Base-by-base conservation (phyloP, 257 asterid species). In the Solanum verrucosum region DNA sequence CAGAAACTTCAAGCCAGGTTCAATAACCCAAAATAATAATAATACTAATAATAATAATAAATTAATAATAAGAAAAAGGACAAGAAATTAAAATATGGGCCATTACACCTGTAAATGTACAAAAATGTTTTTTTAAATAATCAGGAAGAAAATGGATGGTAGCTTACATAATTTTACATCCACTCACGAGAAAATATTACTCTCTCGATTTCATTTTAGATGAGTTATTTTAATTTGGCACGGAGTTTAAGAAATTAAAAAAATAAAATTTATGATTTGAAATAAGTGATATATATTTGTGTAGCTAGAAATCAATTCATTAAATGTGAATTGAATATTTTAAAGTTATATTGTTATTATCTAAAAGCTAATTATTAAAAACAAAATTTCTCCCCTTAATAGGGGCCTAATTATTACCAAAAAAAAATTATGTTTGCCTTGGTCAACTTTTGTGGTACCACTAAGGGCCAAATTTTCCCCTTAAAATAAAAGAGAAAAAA, bases 371-470 rank as follows among this genome's bases (percentile, higher is more conserved):
- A 44, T 46, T 29, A 81, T 31, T 81, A 49, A 29, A 38, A 12
- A 75, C 12, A 46, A 25, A 27, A 8, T 4, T n/a, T 79, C 27
- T 79, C 63, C 85, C 42, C 25, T 4, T 27, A 29, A 46, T 27
- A 46, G 25, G 63, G 40, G 35, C 37, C 5, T 81, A 16, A 81
- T 29, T 27, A 29, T 29, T 60, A 33, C 68, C 60, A n/a, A 16
- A 49, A 49, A 15, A 44, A 46, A 13, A 49, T 5, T 40, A 3
- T 27, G 29, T 6, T 40, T 86, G 40, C 18, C 8, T 31, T 68
- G 88, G 90, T 87, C 90, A 84, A 49, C 71, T 84, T 34, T 34
- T 84, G 65, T 79, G 83, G 87, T 82, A 86, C 88, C 87, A 84
- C 38, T 6, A n/a, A 31, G 44, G 37, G 52, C 84, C 67, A n/a